These are phyloP conservation scores for Coemansia sp. DNA, from an alignment of 192 early-diverging fungal species.

Conservation along the genomic window DNA sequence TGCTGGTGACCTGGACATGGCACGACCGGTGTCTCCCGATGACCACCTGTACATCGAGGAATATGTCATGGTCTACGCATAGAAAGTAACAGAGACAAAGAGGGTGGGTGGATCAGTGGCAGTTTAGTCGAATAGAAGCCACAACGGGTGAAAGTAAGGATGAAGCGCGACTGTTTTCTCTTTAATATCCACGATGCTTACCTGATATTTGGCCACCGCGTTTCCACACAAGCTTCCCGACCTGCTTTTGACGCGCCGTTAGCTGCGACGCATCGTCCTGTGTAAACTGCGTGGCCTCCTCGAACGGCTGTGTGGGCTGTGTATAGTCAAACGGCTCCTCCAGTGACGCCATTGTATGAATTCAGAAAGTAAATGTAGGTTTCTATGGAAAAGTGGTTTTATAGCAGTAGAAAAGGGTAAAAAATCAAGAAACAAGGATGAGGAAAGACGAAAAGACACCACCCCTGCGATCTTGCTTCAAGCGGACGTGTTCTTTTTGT, in stretches of 20 bases:
- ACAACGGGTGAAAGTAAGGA: too few relatives aligned
- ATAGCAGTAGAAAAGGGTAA: too few relatives aligned
- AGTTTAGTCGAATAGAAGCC: too few relatives aligned
- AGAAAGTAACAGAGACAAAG: background rate
- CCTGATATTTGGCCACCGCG: conserved; percentile 39
- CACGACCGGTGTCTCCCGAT: conserved; percentile 57
- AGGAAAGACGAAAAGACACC: too few relatives aligned
- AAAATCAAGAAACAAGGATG: too few relatives aligned
- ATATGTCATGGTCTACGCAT: conserved; percentile 48
- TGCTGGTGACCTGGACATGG: conserved; percentile 46
- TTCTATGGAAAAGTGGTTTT: too few relatives aligned
- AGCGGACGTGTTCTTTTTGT: too few relatives aligned
- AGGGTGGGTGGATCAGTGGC: too few relatives aligned
- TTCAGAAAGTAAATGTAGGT: too few relatives aligned
- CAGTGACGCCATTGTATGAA: conserved; percentile 21
- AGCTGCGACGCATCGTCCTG: conserved; percentile 41
- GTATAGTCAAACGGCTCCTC: conserved; percentile 52
- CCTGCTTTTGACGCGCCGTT: conserved; percentile 30
- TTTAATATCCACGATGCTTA: too few relatives aligned
- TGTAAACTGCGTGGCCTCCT: conserved; percentile 48
- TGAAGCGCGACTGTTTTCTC: too few relatives aligned
- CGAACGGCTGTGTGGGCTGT: conserved; percentile 57
- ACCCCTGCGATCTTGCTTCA: too few relatives aligned
- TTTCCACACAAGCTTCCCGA: conserved; percentile 56
- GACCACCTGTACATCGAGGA: conserved; percentile 39